Evolutionary conservation across 345 rosid species (phyloP), one percentile per base, ranked within the genome.

Genomic region (Ricinus communis): DNA sequence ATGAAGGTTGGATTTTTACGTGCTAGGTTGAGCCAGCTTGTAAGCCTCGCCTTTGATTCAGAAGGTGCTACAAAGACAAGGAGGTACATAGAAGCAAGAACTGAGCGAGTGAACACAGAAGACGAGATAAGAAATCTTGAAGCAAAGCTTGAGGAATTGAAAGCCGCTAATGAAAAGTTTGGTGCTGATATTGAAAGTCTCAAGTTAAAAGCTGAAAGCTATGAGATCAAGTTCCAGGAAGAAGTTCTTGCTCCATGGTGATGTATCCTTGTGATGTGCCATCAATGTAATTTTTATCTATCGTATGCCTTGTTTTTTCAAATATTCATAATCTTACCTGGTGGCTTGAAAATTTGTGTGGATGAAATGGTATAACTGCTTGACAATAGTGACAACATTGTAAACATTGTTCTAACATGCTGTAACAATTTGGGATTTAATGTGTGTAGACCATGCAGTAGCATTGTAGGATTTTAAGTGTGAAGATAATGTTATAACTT

Each of bases 1-100:
- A 84, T 89, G 87, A 82, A 83, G 41, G 84, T 87, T 24, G 88
- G 86, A n/a, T 87, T 89, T 52, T 72, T 89, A 75, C 88, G 86
- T 33, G 74, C 78, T 31, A 77, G 86, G 73, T 50, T 89, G 49
- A 70, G 65, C 18, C 75, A 46, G 74, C 87, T 89, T 73, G 75
- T 78, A 47, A 71, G 54, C 68, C 81, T 87, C 18, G 88, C 87
- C 6, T 82, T 79, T 16, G 87, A 85, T 47, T 77, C 89, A 13
- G 91, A 82, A 71, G 82, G 77, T 51, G 85, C 88, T 4, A 51
- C 64, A 19, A 85, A 82, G 51, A 69, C 86, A 28, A 80, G 80
- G 76, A 87, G 82, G 81, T 87, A 87, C 40, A 31, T 84, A 60
- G 86, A 85, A 81, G 88, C 91, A 60, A 84, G 78, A 80, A 65